Base-by-base conservation (phyloP, 2,329 filamentous ascomycete genomes). In the Chaetomiaceae sp. region DNA sequence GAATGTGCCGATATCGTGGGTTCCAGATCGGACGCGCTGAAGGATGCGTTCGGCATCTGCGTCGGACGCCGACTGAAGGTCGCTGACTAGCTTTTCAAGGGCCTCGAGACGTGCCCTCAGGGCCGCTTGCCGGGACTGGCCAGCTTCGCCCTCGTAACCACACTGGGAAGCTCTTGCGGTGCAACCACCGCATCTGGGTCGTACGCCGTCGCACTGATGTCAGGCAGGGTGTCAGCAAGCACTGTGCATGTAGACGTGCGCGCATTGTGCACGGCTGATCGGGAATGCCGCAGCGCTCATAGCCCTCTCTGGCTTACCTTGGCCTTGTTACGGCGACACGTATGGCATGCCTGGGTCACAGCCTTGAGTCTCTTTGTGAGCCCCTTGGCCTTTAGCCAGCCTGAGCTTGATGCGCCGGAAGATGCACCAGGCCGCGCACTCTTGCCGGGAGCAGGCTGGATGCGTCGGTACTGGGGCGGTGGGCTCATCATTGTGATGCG, bases 181-280 rank as follows among this genome's bases (percentile, higher is more conserved):
- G 58, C 67, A 69, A 27, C 57, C 61, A 5, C 59, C 55, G 45
- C 67, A 69, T 53, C 61, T 58, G 0, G 67, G 67, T 1, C 67
- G 64, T 14, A 40, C 59, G 8, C 66, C 67, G 53, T 68, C 66
- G 40, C 67, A 69, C 67, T 69, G 48, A n/a, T 38, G 9, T 34
- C 5, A 7, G 20, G 21, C 7, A 10, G 18, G 8, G 14, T 29
- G 33, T 14, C 40, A 27, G 25, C 9, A 27, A 5, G n/a, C n/a
- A n/a, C 25, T 27, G 9, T 27, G 25, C 9, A 27, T 5, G n/a
- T n/a, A n/a, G n/a, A n/a, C n/a, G n/a, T n/a, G n/a, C n/a, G n/a
- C n/a, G n/a, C n/a, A n/a, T n/a, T n/a, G n/a, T n/a, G n/a, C n/a
- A n/a, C n/a, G n/a, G n/a, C n/a, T n/a, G n/a, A n/a, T n/a, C n/a